Evolutionary conservation across 306 rosid species (phyloP).

Genomic region (Adenanthera pavonina): DNA sequence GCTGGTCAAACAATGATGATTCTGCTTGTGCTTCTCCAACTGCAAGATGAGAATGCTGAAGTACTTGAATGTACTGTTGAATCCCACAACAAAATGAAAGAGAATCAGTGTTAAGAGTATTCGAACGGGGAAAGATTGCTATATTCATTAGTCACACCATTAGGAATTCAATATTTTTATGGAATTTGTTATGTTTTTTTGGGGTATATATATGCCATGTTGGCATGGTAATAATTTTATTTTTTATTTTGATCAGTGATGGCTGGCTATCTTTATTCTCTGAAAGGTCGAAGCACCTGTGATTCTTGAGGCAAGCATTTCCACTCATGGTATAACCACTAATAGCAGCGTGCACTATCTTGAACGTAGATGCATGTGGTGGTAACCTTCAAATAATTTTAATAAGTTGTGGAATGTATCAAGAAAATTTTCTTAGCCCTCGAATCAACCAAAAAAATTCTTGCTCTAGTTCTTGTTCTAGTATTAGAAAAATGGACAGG

Average conservation of each 20-base stretch:
- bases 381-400: background rate
- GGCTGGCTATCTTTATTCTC: background rate
- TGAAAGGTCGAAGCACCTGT: background rate
- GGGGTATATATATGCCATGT: background rate
- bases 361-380: background rate
- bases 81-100: constrained; percentile 23
- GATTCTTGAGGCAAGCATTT: background rate
- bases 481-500: background rate
- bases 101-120: constrained; percentile 20
- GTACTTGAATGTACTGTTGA: constrained; percentile 21
- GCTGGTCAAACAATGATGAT: constrained; percentile 78
- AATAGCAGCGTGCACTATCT: background rate
- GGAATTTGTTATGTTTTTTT: background rate
- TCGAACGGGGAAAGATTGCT: background rate
- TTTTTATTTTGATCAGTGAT: background rate
- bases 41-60: constrained; percentile 59
- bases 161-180: background rate
- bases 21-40: constrained; percentile 65
- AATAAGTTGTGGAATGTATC: too few species aligned
- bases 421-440: too few species aligned
- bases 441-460: too few species aligned
- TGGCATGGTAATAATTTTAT: background rate
- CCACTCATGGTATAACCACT: background rate
- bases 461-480: too few species aligned
- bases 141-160: too few species aligned